phyloP scores from a whole-genome alignment of 1,284 basidiomycete species.

The Ustilago bromivora region DNA sequence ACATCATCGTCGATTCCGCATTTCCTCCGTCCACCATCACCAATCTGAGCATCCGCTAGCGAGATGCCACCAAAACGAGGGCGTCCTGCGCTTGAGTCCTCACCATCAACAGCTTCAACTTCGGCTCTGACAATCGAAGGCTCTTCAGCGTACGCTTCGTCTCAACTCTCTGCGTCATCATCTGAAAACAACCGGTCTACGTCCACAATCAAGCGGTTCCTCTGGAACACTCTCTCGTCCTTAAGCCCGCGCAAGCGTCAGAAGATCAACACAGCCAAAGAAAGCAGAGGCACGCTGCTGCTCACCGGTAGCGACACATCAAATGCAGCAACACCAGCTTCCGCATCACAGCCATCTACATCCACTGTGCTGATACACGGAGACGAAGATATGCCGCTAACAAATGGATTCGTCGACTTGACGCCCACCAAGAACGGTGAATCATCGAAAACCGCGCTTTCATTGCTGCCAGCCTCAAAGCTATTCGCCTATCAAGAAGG shows the following conservation, averaged over 20 bases:
- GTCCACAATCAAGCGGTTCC: constrained; percentile 10
- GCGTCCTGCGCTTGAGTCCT: neutral
- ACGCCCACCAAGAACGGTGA: constrained; percentile 2
- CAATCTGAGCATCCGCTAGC: neutral
- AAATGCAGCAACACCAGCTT: neutral
- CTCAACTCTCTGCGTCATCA: neutral
- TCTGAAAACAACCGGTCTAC: neutral
- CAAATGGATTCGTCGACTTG: constrained; percentile 34
- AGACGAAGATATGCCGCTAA: neutral
- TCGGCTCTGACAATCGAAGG: neutral
- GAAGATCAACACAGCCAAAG: neutral
- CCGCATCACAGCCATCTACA: neutral
- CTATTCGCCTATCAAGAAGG: constrained; percentile 27
- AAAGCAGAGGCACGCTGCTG: neutral
- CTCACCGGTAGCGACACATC: neutral
- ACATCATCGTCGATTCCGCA: neutral
- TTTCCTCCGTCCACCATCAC: neutral
- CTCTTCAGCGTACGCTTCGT: neutral
- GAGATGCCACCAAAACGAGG: neutral
- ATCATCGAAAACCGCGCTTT: neutral
- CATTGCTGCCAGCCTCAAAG: neutral
- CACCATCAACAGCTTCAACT: constrained; percentile 9
- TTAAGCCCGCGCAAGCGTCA: constrained; percentile 14
- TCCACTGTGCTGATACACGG: neutral
- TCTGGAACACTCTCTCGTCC: neutral